A percentile compares a stretch with the other conserved stretches of the same genome.
Conservation (phyloP, 148 eudicot genomes). For the Rhododendron simsii region DNA sequence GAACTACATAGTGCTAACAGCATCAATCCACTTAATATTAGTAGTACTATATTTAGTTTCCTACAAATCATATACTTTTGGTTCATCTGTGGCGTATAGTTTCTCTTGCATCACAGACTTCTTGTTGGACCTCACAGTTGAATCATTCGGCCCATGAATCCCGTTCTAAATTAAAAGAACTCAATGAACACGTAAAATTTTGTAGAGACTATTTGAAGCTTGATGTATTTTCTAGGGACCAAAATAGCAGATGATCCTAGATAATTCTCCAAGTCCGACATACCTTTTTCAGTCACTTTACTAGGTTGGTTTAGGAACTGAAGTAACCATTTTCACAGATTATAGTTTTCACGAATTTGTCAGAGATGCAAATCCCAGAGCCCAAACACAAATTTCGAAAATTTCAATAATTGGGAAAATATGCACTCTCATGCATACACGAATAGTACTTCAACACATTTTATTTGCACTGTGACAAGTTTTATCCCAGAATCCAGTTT, state of each 20-base stretch:
- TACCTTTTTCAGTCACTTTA: background rate
- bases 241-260: no score
- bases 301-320: background rate
- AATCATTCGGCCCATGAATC: background rate
- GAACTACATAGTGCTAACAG: background rate
- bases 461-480: background rate
- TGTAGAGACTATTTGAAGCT: background rate
- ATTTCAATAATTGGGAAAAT: background rate
- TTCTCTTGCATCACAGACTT: background rate
- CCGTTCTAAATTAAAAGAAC: background rate
- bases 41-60: background rate
- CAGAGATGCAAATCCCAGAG: background rate
- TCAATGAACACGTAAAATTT: background rate
- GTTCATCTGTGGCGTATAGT: background rate
- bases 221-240: background rate
- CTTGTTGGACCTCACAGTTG: slow-evolving; percentile 4
- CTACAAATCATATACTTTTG: background rate
- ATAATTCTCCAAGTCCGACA: background rate
- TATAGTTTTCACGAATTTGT: background rate
- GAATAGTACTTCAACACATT: background rate
- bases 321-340: background rate
- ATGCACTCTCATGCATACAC: background rate
- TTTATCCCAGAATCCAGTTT: background rate
- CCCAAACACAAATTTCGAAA: background rate
- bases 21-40: background rate